Evolutionary conservation across 2,329 filamentous ascomycete species (phyloP), one percentile per base, ranked within the genome.

Genomic region (Cordyceps pruinosa): DNA sequence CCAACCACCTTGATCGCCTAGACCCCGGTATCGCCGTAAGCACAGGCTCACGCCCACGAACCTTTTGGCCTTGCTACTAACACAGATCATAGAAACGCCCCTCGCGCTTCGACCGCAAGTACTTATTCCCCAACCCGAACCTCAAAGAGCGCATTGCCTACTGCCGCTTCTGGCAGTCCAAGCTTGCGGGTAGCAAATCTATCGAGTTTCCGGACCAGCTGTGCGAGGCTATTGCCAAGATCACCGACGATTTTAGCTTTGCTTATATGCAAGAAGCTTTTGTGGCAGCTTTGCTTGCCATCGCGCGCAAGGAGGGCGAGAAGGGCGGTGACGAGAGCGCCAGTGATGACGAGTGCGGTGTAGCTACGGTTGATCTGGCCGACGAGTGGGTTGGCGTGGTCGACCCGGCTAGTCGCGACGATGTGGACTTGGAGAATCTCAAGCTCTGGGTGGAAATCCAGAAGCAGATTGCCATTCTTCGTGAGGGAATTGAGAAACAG

Each of bases 181-280:
- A 77, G 75, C 73, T 88, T 5, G 69, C 72, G 35, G 70, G 75
- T 61, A 86, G 84, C 67, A 73, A 81, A 59, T 75, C 78, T 9
- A 72, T 88, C 41, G 77, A 82, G 7, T 87, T 88, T 62, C 83
- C 84, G 0, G 75, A 82, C 64, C 72, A 75, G 59, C 73, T 88
- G 5, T 83, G 79, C 65, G 64, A 66, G 1, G 77, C 79, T n/a
- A 79, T 87, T 59, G 84, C 85, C 3, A 74, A 75, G 10, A 83
- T 86, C 59, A 88, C 84, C 1, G 70, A 80, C 26, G 77, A 77
- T n/a, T 88, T 88, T 68, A 85, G 81, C 61, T 88, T 88, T 66
- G 85, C 85, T 0, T 88, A 87, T 65, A 79, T 88, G 68, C 84
- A 88, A 65, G 85, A 88, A 67, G 84, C 82, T 0, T 88, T 88